A percentile compares a stretch with the other conserved stretches of the same genome.
Evolutionary conservation across 2,329 filamentous ascomycete genomes (phyloP).

Genomic region (Xylariaceae sp.): DNA sequence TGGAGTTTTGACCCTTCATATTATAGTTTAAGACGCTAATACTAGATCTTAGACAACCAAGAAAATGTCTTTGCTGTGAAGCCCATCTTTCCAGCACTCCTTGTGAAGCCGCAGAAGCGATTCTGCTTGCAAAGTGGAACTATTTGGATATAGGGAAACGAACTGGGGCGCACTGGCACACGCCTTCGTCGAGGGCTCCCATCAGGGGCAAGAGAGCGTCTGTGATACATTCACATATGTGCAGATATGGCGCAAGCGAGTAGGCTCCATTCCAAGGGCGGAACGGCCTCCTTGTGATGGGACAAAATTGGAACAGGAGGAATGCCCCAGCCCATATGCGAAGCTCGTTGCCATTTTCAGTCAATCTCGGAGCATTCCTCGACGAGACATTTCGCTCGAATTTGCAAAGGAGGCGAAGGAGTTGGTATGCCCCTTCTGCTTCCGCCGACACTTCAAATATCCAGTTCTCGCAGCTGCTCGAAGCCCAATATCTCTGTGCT

Average conservation of each 20-base stretch:
- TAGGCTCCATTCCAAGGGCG: slow-evolving; percentile 21
- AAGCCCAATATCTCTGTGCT: neutral
- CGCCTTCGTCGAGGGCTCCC: no score
- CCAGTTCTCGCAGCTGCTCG: slow-evolving; percentile 4
- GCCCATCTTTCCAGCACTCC: no score
- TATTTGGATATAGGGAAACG: no score
- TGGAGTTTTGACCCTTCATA: no score
- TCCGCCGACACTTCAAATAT: slow-evolving; percentile 18
- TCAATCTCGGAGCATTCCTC: slow-evolving; percentile 13
- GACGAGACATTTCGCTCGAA: slow-evolving; percentile 6
- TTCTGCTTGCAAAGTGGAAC: no score
- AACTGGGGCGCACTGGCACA: no score
- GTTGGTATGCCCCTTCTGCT: slow-evolving; percentile 10
- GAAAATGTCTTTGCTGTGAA: no score
- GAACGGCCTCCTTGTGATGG: slow-evolving; percentile 4
- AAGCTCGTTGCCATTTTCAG: slow-evolving; percentile 1
- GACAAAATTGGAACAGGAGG: slow-evolving; percentile 14
- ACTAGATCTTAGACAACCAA: no score
- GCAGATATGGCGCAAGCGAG: neutral
- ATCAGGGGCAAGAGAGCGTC: neutral
- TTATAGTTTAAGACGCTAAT: neutral
- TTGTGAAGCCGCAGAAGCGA: no score
- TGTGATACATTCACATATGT: neutral
- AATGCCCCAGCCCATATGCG: slow-evolving; percentile 4
- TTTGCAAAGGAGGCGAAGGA: neutral